Evolutionary conservation across 2,329 filamentous ascomycete genomes (phyloP).

Genomic region (Pestalotiopsis sp.): DNA sequence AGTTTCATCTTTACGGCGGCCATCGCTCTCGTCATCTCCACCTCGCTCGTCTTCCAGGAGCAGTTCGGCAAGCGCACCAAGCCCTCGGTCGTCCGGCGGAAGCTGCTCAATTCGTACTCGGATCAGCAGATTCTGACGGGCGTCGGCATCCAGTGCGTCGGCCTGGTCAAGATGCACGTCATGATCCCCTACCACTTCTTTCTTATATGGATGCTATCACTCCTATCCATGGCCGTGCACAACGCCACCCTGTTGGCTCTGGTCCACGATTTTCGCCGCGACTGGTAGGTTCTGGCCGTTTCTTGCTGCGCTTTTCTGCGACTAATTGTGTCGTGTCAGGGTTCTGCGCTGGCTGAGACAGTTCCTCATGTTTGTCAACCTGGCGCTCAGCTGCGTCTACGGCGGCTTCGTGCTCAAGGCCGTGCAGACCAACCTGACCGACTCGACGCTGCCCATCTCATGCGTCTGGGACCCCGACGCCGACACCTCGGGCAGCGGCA

Average conservation of each 20-base stretch:
- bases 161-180: constrained; percentile 57
- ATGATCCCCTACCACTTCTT: constrained; percentile 72
- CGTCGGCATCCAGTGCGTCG: constrained; percentile 68
- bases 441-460: constrained; percentile 58
- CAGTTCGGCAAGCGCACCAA: constrained; percentile 35
- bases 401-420: constrained; percentile 59
- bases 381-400: constrained; percentile 57
- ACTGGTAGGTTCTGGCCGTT: constrained; percentile 45
- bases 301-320: background rate
- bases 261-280: constrained; percentile 65
- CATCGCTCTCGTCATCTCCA: constrained; percentile 56
- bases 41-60: constrained; percentile 59
- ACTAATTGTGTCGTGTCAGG: background rate
- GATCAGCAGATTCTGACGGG: constrained; percentile 71
- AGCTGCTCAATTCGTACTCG: constrained; percentile 65
- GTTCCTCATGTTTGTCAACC: constrained; percentile 66
- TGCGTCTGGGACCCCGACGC: constrained; percentile 57
- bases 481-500: constrained; percentile 24
- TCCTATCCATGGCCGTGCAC: constrained; percentile 67
- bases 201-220: constrained; percentile 68
- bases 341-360: constrained; percentile 68
- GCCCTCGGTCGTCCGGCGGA: constrained; percentile 58
- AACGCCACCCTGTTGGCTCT: constrained; percentile 66
- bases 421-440: constrained; percentile 51
- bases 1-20: constrained; percentile 68